Percentiles rank a stretch among this genome's conserved stretches.
These are phyloP conservation scores for Tetrahymena malaccensis DNA, from an alignment of 73 alveolate genomes.

Conservation along the genomic window DNA sequence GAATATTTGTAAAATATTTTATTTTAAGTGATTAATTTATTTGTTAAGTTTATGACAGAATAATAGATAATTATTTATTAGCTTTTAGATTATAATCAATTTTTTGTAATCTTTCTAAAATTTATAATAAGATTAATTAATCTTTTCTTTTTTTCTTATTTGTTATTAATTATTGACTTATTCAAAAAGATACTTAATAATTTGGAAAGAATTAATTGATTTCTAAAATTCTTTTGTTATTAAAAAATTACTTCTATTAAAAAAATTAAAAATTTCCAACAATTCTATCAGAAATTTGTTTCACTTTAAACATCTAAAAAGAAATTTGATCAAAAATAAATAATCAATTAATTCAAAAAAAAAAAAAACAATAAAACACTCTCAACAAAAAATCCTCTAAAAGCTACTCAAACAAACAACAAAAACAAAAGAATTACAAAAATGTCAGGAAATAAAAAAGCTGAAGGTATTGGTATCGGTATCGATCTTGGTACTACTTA, in stretches of 20 bases:
- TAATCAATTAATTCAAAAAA: background rate
- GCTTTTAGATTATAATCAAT: background rate
- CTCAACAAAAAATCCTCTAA: background rate
- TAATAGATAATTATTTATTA: background rate
- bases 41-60: too few relatives aligned
- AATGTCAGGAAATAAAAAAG: background rate
- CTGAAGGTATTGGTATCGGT: conserved; percentile 47
- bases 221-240: background rate
- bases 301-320: background rate
- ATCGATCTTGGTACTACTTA: conserved; percentile 88
- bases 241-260: background rate
- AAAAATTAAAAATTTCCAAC: background rate
- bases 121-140: background rate
- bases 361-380: background rate
- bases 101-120: background rate
- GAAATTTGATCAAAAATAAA: background rate
- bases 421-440: background rate
- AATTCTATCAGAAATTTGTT: background rate
- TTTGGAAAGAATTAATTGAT: background rate
- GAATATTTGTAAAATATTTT: too few relatives aligned
- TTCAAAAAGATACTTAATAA: too few relatives aligned
- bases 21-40: too few relatives aligned
- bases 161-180: too few relatives aligned
- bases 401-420: background rate
- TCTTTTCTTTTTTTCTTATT: background rate